Conservation (phyloP, 2,329 filamentous ascomycete genomes). For the Exophiala alcalophila region DNA sequence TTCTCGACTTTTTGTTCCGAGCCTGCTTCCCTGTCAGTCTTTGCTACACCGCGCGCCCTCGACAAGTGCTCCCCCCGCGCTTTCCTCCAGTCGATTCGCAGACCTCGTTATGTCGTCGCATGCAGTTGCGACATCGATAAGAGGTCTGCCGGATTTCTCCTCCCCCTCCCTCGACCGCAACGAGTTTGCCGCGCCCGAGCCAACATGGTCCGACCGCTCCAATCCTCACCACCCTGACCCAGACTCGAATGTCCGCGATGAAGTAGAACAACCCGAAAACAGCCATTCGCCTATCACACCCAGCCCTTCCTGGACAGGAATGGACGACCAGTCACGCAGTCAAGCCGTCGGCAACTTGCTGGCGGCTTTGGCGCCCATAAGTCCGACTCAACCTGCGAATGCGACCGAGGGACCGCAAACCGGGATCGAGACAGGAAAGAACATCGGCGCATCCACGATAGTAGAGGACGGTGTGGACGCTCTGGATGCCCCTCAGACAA, state of each 20-base stretch:
- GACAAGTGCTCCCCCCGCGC: conserved; percentile 9
- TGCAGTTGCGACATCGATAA: conserved; percentile 28
- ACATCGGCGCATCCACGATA: too few species aligned
- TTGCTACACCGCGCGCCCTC: conserved; percentile 6
- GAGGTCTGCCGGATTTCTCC: conserved; percentile 30
- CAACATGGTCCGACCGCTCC: conserved; percentile 25
- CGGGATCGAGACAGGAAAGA: too few species aligned
- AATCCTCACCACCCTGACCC: conserved; percentile 8
- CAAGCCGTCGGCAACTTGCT: conserved; percentile 25
- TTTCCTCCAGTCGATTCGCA: conserved; percentile 18
- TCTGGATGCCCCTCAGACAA: neutral
- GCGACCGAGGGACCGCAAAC: conserved; percentile 14
- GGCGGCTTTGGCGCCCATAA: conserved; percentile 22
- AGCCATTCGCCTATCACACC: conserved; percentile 3
- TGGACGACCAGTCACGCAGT: conserved; percentile 21
- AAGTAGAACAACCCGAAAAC: conserved; percentile 7
- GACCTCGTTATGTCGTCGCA: conserved; percentile 32
- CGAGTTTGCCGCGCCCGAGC: conserved; percentile 16
- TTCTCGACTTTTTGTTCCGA: too few species aligned
- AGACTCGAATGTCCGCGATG: conserved; percentile 16
- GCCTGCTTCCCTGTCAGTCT: too few species aligned
- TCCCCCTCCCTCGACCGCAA: conserved; percentile 14
- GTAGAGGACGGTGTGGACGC: too few species aligned
- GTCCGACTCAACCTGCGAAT: conserved; percentile 14
- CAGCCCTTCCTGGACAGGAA: conserved; percentile 15